Base-by-base conservation (phyloP, 768 basidiomycete genomes). In the Auriscalpium microsporum region DNA sequence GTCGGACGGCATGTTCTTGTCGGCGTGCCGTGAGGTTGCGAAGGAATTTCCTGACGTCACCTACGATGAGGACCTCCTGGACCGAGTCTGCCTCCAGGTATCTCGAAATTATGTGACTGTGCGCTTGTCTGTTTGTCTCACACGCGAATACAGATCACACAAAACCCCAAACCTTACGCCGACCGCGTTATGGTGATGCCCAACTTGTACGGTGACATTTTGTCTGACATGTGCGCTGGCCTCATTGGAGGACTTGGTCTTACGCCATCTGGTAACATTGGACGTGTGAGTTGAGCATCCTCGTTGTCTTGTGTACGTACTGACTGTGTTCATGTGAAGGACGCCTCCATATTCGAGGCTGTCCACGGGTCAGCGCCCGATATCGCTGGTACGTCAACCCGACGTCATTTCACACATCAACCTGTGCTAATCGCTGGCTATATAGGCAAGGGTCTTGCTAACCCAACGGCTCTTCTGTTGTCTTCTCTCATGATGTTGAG, bases 131-230 rank as follows among this genome's bases (percentile, higher is more conserved):
- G 40, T 14, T 17, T 42, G 6, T 17, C 40, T 42, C 40, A 28
- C 28, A 28, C 21, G 14, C 37, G 23, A 37, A 23, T 47, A 36
- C 11, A 93, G 85, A 80, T 98, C 65, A 90, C 92, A 35, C 88
- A 90, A 68, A 94, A 99, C 73, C 96, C 96, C 21, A 76, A 72
- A 64, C 96, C 96, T 8, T 99, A 84, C 75, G 80, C 90, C 38
- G 94, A 96, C 74, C 87, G 93, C 50, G 95, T 99, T 60, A 98
- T 99, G 95, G 96, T 99, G 62, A 98, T 98, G 94, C 96, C 96
- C 53, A 99, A 99, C 77, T 75, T 99, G 58, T 94, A 91, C 64
- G 91, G 88, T 67, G 94, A 94, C 70, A 96, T 96, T 67, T 75
- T 96, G 60, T 96, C 94, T 48, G 94, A 99, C 70, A 94, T 99